phyloP scores from a whole-genome alignment of 169 alveolate species.

The Hepatocystis sp. region DNA sequence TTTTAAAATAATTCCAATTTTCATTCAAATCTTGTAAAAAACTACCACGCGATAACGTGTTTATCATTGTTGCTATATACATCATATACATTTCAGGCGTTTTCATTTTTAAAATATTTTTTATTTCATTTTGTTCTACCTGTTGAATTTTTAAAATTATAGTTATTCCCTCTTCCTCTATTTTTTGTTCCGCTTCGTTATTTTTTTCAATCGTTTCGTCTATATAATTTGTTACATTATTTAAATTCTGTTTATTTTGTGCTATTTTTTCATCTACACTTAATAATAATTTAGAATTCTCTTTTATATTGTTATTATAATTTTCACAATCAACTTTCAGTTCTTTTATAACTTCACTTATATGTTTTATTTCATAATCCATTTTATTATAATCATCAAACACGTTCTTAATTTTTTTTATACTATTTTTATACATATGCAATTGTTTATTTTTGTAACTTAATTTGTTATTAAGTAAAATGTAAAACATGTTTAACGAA shows the following conservation, averaged over 20 bases:
- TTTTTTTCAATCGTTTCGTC: constrained; percentile 67
- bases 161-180: constrained; percentile 58
- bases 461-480: constrained; percentile 62
- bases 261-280: constrained; percentile 28
- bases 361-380: constrained; percentile 36
- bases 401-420: constrained; percentile 31
- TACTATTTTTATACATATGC: constrained; percentile 64
- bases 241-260: constrained; percentile 28
- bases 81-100: constrained; percentile 27
- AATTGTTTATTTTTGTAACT: constrained; percentile 66
- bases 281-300: constrained; percentile 7
- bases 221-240: constrained; percentile 24
- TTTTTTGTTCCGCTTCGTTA: constrained; percentile 62
- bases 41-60: constrained; percentile 33
- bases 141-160: constrained; percentile 69
- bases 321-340: constrained; percentile 7
- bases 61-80: constrained; percentile 42
- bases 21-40: constrained; percentile 51
- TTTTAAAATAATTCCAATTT: constrained; percentile 75
- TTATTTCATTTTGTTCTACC: constrained; percentile 61
- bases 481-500: constrained; percentile 47
- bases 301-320: constrained; percentile 20
- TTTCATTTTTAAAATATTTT: constrained; percentile 53
- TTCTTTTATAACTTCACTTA: constrained; percentile 5
- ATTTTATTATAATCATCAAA: constrained; percentile 53